Percentiles rank a stretch among this genome's conserved stretches.
Evolutionary conservation across 176 grass and related monocot genomes (phyloP).

Genomic region (Aegilops tauschii): DNA sequence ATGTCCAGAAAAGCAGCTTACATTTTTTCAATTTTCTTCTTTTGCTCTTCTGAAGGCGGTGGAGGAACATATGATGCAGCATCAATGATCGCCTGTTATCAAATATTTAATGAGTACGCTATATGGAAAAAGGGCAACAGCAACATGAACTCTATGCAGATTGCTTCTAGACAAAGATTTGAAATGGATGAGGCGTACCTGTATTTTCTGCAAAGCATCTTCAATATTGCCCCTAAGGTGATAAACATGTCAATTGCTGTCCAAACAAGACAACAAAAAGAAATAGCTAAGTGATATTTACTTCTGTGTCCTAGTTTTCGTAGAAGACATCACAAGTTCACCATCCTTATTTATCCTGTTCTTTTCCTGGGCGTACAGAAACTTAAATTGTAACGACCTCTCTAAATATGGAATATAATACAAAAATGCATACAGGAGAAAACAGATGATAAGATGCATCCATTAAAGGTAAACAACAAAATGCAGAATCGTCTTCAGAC

Average conservation of each 20-base stretch:
- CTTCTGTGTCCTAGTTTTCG: conserved; percentile 97
- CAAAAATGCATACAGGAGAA: conserved; percentile 3
- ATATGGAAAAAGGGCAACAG: background rate
- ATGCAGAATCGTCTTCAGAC: background rate
- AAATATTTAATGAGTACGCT: conserved; percentile 17
- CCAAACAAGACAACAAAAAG: conserved; percentile 13
- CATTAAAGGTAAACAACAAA: background rate
- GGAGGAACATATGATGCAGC: conserved; percentile 94
- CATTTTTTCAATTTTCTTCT: conserved; percentile 96
- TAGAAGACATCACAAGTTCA: conserved; percentile 94
- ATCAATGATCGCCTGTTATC: conserved; percentile 78
- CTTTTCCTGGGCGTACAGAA: conserved; percentile 65
- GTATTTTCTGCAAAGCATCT: conserved; percentile 92
- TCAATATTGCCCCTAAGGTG: conserved; percentile 83
- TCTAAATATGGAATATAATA: background rate
- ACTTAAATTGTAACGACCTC: background rate
- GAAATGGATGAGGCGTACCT: conserved; percentile 44
- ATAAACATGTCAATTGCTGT: conserved; percentile 26
- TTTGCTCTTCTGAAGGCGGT: conserved; percentile 87
- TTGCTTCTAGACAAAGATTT: conserved; percentile 13
- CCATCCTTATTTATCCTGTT: conserved; percentile 92
- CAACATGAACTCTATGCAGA: background rate
- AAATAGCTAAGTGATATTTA: conserved; percentile 35
- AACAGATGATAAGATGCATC: background rate
- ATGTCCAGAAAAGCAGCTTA: conserved; percentile 34